Evolutionary conservation across 1,139 yeast species (phyloP).

Genomic region (Kurtzmaniella natalensis): DNA sequence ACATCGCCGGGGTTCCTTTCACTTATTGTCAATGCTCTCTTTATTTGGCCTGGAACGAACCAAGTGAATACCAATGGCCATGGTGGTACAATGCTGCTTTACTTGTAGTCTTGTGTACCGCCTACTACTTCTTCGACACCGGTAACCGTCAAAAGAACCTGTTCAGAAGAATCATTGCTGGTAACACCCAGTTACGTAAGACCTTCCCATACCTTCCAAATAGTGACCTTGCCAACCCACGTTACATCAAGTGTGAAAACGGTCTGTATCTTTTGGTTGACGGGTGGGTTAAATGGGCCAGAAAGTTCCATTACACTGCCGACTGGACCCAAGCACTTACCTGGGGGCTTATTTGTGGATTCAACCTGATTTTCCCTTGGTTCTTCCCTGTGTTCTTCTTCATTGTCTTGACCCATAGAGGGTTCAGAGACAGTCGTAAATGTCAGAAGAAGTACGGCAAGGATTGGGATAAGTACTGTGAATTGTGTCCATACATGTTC

Average conservation of each 20-base stretch:
- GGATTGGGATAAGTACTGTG: constrained; percentile 85
- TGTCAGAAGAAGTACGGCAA: constrained; percentile 85
- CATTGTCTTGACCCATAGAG: constrained; percentile 82
- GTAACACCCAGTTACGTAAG: constrained; percentile 69
- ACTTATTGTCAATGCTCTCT: constrained; percentile 94
- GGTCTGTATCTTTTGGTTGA: constrained; percentile 84
- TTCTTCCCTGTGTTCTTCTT: constrained; percentile 91
- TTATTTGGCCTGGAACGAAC: constrained; percentile 76
- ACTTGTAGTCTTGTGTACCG: constrained; percentile 52
- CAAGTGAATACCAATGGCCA: constrained; percentile 75
- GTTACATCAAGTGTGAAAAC: constrained; percentile 74
- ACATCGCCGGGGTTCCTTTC: constrained; percentile 97
- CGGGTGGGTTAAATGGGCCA: constrained; percentile 91
- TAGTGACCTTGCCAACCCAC: constrained; percentile 77
- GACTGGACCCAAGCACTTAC: constrained; percentile 83
- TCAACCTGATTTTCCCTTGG: constrained; percentile 87
- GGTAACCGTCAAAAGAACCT: constrained; percentile 93
- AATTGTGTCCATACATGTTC: constrained; percentile 87
- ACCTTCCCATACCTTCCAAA: constrained; percentile 92
- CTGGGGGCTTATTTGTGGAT: constrained; percentile 93
- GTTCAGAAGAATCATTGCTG: constrained; percentile 83
- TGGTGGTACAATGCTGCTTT: constrained; percentile 52
- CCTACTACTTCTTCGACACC: constrained; percentile 93
- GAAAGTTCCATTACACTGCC: constrained; percentile 94
- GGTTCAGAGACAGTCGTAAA: constrained; percentile 78